Conservation (phyloP, 139 green algal genomes). For the Closterium sp. region DNA sequence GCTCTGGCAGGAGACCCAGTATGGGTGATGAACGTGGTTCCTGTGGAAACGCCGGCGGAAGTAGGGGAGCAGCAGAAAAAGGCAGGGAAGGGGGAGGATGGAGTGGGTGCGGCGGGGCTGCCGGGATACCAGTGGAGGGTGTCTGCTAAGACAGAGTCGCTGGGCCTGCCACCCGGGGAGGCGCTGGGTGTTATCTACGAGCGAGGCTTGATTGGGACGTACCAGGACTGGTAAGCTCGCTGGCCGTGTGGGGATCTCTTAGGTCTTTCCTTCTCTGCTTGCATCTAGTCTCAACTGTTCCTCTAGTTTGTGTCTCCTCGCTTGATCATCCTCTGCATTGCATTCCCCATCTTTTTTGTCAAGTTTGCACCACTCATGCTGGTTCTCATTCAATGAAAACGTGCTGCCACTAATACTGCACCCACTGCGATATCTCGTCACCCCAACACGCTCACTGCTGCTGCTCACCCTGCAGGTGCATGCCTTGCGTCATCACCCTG, state of each 20-base stretch:
- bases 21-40: slow-evolving; percentile 49
- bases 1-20: slow-evolving; percentile 23
- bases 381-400: not conserved
- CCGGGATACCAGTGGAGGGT: not conserved
- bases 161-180: not conserved
- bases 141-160: not conserved
- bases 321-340: not conserved
- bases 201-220: slow-evolving; percentile 34
- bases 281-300: too few relatives aligned
- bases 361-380: not conserved
- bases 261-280: too few relatives aligned
- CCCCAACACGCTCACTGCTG: not conserved
- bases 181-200: slow-evolving; percentile 45
- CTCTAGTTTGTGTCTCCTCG: not conserved
- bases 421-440: not conserved
- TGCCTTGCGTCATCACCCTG: not conserved
- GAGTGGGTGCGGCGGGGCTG: not conserved
- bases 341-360: not conserved
- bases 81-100: not conserved
- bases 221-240: slow-evolving; percentile 40
- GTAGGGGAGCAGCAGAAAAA: not conserved
- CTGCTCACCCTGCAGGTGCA: not conserved
- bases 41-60: not conserved
- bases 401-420: not conserved
- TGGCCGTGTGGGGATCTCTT: too few relatives aligned